Percentiles rank a stretch among this genome's conserved stretches.
These are phyloP conservation scores for Chlorella sp. DNA, from an alignment of 139 green algal genomes.

Conservation along the genomic window DNA sequence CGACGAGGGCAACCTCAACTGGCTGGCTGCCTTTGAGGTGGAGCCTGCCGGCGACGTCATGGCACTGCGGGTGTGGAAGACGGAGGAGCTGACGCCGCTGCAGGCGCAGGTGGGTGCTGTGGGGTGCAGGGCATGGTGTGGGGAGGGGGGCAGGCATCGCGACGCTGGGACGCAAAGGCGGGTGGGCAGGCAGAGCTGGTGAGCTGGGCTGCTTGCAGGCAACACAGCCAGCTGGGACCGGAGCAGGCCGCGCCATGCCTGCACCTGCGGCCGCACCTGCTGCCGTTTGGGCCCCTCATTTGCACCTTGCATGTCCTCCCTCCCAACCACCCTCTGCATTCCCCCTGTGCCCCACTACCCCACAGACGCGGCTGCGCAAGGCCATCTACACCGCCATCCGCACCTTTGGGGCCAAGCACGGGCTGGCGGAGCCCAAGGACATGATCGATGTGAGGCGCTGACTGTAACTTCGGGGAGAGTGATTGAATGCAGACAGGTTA, in stretches of 20 bases:
- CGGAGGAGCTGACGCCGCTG: conserved; percentile 46
- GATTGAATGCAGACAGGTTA: no score
- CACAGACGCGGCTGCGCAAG: conserved; percentile 29
- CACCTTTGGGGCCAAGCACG: not conserved
- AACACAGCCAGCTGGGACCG: no score
- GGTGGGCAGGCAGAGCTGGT: not conserved
- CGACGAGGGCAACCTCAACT: conserved; percentile 68
- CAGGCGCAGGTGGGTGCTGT: conserved; percentile 45
- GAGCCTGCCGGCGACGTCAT: conserved; percentile 76
- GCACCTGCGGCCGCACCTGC: no score
- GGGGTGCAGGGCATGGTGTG: no score
- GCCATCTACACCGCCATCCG: conserved; percentile 7
- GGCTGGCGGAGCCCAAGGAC: not conserved
- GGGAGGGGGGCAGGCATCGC: no score
- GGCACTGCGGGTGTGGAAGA: conserved; percentile 71
- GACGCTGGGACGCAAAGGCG: no score
- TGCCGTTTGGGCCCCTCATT: no score
- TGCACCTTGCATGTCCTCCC: not conserved
- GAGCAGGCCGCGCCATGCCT: no score
- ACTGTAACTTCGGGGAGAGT: no score
- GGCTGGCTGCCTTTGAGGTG: conserved; percentile 76
- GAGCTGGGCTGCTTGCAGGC: not conserved
- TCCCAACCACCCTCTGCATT: not conserved
- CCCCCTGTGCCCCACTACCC: not conserved
- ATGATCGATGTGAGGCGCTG: conserved; percentile 77